phyloP scores from a whole-genome alignment of 148 eudicot genomes.

The Chenopodium berlandieri region DNA sequence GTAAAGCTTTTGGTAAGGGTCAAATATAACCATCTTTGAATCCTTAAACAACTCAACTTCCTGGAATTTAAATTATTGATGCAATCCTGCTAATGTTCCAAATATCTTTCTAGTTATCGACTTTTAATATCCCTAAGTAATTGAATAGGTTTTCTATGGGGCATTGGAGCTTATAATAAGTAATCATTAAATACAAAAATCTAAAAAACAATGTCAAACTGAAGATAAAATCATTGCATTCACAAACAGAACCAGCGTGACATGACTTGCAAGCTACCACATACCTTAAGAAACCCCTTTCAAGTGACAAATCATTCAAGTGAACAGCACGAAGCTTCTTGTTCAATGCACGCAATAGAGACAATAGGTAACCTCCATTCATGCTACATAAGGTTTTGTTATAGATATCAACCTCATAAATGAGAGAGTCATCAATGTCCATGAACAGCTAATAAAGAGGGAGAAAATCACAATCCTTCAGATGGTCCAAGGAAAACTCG shows the following conservation, averaged over 20 bases:
- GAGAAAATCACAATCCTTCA: constrained; percentile 43
- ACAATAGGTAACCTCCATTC: constrained; percentile 39
- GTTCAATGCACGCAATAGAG: constrained; percentile 37
- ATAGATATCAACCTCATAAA: constrained; percentile 33
- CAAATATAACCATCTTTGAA: not conserved
- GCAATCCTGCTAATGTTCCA: not conserved
- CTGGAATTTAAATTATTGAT: not conserved
- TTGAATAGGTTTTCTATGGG: no score
- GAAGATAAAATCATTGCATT: not conserved
- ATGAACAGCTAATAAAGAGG: constrained; percentile 43
- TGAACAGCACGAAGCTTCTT: constrained; percentile 46
- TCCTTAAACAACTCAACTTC: no score
- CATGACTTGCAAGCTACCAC: constrained; percentile 8
- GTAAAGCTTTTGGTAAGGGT: not conserved
- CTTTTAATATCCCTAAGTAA: not conserved
- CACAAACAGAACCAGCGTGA: not conserved
- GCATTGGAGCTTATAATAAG: not conserved
- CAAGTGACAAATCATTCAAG: constrained; percentile 37
- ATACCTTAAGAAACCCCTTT: constrained; percentile 46
- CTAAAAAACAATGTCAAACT: no score
- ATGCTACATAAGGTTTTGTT: constrained; percentile 30
- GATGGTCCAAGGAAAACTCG: constrained; percentile 38
- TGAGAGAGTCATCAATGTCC: constrained; percentile 22
- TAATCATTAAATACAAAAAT: not conserved
- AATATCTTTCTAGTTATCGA: not conserved